Evolutionary conservation across 2,329 filamentous ascomycete genomes (phyloP).

Genomic region (Domatiomyces globalis): DNA sequence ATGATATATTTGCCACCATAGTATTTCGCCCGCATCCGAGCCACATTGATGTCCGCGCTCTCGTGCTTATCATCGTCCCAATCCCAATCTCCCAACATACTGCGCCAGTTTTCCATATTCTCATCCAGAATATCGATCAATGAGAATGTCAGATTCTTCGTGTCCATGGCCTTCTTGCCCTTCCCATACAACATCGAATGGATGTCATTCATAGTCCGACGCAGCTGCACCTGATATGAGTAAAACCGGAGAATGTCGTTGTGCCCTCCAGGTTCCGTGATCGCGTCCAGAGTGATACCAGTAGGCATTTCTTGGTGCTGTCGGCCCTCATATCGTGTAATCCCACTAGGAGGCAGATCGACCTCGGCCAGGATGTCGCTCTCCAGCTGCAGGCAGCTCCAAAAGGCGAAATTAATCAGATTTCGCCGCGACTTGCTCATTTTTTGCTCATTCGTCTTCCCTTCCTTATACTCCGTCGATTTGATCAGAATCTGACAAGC

Average conservation of each 20-base stretch:
- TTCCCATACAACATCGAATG: slow-evolving; percentile 27
- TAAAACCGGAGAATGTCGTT: slow-evolving; percentile 32
- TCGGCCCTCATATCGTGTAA: slow-evolving; percentile 41
- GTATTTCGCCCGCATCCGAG: slow-evolving; percentile 80
- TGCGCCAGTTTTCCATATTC: slow-evolving; percentile 41
- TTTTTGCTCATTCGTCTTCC: neutral
- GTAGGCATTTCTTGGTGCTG: slow-evolving; percentile 19
- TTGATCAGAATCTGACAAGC: slow-evolving; percentile 59
- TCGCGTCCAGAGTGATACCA: slow-evolving; percentile 7
- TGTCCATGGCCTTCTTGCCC: slow-evolving; percentile 32
- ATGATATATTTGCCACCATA: slow-evolving; percentile 87
- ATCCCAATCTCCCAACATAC: slow-evolving; percentile 34
- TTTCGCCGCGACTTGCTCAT: slow-evolving; percentile 24
- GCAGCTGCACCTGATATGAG: slow-evolving; percentile 46
- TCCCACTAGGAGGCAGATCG: slow-evolving; percentile 47
- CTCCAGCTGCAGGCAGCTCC: slow-evolving; percentile 87
- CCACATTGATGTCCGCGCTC: slow-evolving; percentile 61
- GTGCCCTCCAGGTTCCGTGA: slow-evolving; percentile 5
- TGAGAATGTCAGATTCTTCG: slow-evolving; percentile 9
- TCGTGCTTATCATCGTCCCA: slow-evolving; percentile 58
- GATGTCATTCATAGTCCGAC: slow-evolving; percentile 26
- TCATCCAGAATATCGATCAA: slow-evolving; percentile 30
- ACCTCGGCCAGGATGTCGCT: slow-evolving; percentile 90
- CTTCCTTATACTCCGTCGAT: slow-evolving; percentile 29
- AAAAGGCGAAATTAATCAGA: slow-evolving; percentile 62